Evolutionary conservation across 345 rosid species (phyloP), one percentile per base, ranked within the genome.

Genomic region (Cardamine resedifolia): DNA sequence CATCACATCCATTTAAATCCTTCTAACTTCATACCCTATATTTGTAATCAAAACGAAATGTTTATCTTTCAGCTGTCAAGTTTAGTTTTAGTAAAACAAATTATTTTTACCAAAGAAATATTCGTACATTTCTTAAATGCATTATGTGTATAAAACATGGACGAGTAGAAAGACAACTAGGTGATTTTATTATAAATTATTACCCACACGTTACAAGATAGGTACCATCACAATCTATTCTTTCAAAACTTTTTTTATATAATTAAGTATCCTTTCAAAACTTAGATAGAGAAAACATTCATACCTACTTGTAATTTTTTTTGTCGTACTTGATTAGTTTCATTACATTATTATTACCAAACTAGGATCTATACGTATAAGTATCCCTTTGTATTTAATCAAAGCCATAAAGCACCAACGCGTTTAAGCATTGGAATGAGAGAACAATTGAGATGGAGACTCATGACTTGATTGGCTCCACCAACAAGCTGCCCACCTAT

Each of bases 401-500:
- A 89, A 58, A 86, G 81, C 96, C 94, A 92, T 24, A 92, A 58
- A 8, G 98, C 98, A 7, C 96, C 96, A 16, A 64, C 91, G 6
- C 78, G 58, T 70, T 69, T 86, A 39, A 92, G 96, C 96, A 81
- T 83, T 1, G 93, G 91, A 72, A 87, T 76, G 30, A 92, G 81
- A 66, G 91, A 72, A 9, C 90, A 81, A 47, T 80, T 88, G 48
- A 92, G 96, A 77, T 90, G 98, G 66, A 85, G 96, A 64, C 86
- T 88, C 96, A 90, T 90, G 62, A 90, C 76, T 81, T 88, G 88
- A 43, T 87, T 84, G 55, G 95, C 79, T 19, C 98, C 96, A 28
- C 98, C 96, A 6, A 92, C 85, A 24, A 90, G 91, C 30, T 86
- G 82, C 5, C 96, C 96, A 0, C 96, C 91, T 12, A 92, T 84